Conservation (phyloP, 768 basidiomycete species). For the Tylopilus plumbeoviolaceoides region DNA sequence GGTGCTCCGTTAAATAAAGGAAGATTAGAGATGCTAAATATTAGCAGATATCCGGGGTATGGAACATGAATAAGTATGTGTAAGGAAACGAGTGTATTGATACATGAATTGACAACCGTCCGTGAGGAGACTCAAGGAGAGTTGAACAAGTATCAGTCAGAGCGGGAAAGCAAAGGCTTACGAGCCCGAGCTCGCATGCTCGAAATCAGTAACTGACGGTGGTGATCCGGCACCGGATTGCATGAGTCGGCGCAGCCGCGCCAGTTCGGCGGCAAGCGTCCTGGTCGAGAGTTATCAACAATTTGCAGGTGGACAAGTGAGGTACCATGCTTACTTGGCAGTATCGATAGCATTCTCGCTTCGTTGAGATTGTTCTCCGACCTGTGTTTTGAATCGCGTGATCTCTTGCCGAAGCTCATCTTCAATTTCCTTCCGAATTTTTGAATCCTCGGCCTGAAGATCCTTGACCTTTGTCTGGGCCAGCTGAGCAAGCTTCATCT, state of each 20-base stretch:
- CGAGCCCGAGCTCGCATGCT: slow-evolving; percentile 11
- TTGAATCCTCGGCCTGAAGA: slow-evolving; percentile 47
- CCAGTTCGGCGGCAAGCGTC: slow-evolving; percentile 57
- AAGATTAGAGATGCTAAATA: slow-evolving; percentile 10
- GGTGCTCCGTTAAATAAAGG: neutral
- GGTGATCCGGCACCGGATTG: slow-evolving; percentile 44
- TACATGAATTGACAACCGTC: slow-evolving; percentile 31
- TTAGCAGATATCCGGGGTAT: slow-evolving; percentile 25
- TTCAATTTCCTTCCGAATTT: slow-evolving; percentile 55
- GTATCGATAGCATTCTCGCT: slow-evolving; percentile 56
- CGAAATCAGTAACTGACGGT: slow-evolving; percentile 10
- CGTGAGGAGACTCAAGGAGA: slow-evolving; percentile 10
- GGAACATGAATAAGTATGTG: slow-evolving; percentile 23
- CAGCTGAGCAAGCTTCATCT: slow-evolving; percentile 51
- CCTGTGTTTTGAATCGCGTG: slow-evolving; percentile 43
- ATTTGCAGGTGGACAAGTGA: neutral
- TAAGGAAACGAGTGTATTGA: slow-evolving; percentile 24
- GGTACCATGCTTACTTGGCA: slow-evolving; percentile 47
- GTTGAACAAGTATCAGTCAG: neutral
- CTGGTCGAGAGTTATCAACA: slow-evolving; percentile 31
- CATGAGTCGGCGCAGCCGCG: slow-evolving; percentile 71
- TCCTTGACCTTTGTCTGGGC: slow-evolving; percentile 44
- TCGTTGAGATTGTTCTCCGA: slow-evolving; percentile 51
- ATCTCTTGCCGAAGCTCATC: slow-evolving; percentile 58
- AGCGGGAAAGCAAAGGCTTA: slow-evolving; percentile 1